Percentiles rank a stretch among this genome's conserved stretches.
phyloP scores from a whole-genome alignment of 306 rosid genomes.

The Cicer cuneatum region DNA sequence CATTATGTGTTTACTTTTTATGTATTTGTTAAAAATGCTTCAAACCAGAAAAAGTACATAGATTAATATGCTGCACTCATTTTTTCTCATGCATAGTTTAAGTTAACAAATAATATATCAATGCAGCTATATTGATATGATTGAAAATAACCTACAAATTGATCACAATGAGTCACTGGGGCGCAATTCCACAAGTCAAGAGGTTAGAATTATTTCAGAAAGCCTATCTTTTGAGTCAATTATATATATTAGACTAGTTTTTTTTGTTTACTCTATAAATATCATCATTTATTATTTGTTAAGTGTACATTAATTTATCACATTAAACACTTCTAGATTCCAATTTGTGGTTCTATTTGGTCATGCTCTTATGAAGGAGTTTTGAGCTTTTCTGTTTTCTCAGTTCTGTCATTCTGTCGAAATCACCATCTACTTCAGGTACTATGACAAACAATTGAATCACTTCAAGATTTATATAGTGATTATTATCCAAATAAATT shows the following conservation, averaged over 20 bases:
- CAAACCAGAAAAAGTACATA: background rate
- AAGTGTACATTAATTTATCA: conserved; percentile 16
- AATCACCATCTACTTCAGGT: conserved; percentile 93
- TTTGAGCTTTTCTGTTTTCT: conserved; percentile 81
- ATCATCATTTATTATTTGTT: background rate
- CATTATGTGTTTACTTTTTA: background rate
- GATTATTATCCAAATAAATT: background rate
- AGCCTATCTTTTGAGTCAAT: conserved; percentile 75
- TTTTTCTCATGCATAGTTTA: conserved; percentile 13
- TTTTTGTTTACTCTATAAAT: background rate
- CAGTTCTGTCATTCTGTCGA: conserved; percentile 81
- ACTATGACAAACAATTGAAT: conserved; percentile 12
- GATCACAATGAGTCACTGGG: conserved; percentile 79
- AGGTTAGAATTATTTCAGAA: conserved; percentile 75
- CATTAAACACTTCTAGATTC: conserved; percentile 55
- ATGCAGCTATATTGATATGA: conserved; percentile 74
- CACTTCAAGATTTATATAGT: background rate
- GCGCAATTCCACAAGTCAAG: conserved; percentile 67
- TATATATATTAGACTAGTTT: conserved; percentile 6
- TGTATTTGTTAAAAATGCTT: background rate
- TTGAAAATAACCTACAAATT: conserved; percentile 73
- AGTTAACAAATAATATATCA: background rate
- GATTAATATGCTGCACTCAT: background rate
- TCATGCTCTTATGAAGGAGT: conserved; percentile 81
- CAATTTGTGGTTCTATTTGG: conserved; percentile 93